These are phyloP conservation scores for Nitzschia putrida DNA, from an alignment of 108 stramenopile species.

Conservation along the genomic window DNA sequence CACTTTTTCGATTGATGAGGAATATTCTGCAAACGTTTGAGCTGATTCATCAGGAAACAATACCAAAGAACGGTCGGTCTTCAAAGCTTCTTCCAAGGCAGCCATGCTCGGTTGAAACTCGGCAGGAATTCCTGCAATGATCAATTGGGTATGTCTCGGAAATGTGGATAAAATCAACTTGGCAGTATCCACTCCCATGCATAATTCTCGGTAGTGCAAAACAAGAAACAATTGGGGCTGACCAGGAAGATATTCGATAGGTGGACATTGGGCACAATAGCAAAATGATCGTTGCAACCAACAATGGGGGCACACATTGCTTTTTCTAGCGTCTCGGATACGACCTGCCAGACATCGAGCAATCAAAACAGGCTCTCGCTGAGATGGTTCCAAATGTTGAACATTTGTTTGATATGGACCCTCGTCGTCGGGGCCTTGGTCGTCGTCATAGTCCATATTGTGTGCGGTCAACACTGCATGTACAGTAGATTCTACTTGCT, in stretches of 20 bases:
- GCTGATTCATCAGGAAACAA: constrained; percentile 71
- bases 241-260: constrained; percentile 13
- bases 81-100: constrained; percentile 49
- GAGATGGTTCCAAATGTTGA: background rate
- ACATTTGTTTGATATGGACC: background rate
- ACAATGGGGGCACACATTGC: constrained; percentile 63
- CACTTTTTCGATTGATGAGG: background rate
- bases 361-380: constrained; percentile 63
- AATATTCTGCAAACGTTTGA: constrained; percentile 41
- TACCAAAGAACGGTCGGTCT: constrained; percentile 30
- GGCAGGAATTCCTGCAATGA: constrained; percentile 57
- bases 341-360: constrained; percentile 47
- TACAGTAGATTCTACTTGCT: constrained; percentile 48
- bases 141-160: constrained; percentile 48
- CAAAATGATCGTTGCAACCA: constrained; percentile 74
- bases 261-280: constrained; percentile 51
- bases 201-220: constrained; percentile 78
- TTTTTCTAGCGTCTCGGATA: constrained; percentile 41
- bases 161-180: constrained; percentile 66
- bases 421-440: background rate
- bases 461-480: constrained; percentile 15
- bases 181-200: constrained; percentile 71
- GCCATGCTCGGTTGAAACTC: constrained; percentile 60
- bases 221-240: constrained; percentile 53
- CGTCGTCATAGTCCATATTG: background rate